These are phyloP conservation scores for Cyclotella atomus DNA, from an alignment of 108 stramenopile species.

Conservation along the genomic window DNA sequence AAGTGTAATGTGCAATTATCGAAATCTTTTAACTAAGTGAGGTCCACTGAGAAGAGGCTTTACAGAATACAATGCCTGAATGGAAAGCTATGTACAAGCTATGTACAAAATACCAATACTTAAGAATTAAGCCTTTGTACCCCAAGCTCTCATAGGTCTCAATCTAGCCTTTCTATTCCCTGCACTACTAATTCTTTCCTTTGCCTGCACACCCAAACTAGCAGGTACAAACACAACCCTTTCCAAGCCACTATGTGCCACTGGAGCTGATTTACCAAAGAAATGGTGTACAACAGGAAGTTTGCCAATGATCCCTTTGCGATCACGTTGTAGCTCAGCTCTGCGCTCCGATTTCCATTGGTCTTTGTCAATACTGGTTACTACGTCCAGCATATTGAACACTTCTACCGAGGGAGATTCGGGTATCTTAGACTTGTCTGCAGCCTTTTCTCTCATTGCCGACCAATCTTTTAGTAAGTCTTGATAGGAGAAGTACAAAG, in stretches of 20 bases:
- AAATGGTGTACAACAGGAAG: slow-evolving; percentile 41
- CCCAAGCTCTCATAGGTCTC: slow-evolving; percentile 75
- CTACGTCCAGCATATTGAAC: slow-evolving; percentile 80
- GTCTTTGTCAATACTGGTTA: slow-evolving; percentile 77
- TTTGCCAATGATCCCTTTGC: slow-evolving; percentile 35
- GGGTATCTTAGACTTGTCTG: slow-evolving; percentile 50
- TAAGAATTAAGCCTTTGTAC: slow-evolving; percentile 30
- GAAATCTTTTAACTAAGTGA: too few species aligned
- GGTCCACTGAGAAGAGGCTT: too few species aligned
- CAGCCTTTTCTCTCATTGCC: slow-evolving; percentile 47
- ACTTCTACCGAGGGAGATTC: slow-evolving; percentile 73
- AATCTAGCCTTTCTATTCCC: slow-evolving; percentile 79
- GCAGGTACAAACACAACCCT: slow-evolving; percentile 72
- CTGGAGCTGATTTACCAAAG: slow-evolving; percentile 2
- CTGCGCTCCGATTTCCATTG: slow-evolving; percentile 47
- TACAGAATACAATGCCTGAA: too few species aligned
- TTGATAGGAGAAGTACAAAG: slow-evolving; percentile 85
- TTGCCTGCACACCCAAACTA: slow-evolving; percentile 63
- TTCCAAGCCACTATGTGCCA: slow-evolving; percentile 50
- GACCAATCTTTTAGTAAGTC: slow-evolving; percentile 79
- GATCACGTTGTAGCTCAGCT: slow-evolving; percentile 33
- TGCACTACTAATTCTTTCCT: slow-evolving; percentile 63
- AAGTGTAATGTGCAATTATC: too few species aligned
- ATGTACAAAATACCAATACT: too few species aligned
- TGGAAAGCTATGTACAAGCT: too few species aligned